Base-by-base conservation (phyloP, 495 filamentous ascomycete genomes). In the Hypoxylon crocopeplum region DNA sequence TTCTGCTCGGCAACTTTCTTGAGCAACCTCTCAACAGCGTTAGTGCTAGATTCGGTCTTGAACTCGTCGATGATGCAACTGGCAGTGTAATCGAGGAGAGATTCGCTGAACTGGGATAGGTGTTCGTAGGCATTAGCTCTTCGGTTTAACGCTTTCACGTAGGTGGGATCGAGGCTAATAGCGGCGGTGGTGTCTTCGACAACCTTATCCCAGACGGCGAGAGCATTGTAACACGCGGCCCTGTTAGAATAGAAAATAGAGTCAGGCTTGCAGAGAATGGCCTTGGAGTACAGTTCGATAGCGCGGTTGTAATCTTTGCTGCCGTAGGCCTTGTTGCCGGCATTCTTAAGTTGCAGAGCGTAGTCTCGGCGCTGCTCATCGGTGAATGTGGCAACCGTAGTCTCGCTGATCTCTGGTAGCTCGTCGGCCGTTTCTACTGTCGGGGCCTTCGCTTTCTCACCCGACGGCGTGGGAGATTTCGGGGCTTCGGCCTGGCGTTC, bases 51-150 rank as follows among this genome's bases (percentile, higher is more conserved):
- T 62, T 96, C 89, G 73, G 94, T 97, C 70, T 86, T 84, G 81
- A 99, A 99, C 40, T 85, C 86, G 75, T 98, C 95, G 72, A 99
- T 96, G 66, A 99, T 99, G 77, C 94, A 99, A 80, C 92, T 96
- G 33, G 95, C 95, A 13, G 94, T 99, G 74, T 92, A 98, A 74
- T 99, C 94, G 24, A 99, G 83, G 16, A 99, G 86, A 39, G 94
- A 95, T 66, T 96, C 92, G 79, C 92, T 95, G 80, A 87, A 96
- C 70, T 88, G 89, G 45, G 85, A 86, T 4, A 94, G 80, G 66
- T 97, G 89, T 75, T 99, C 94, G 71, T 98, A 98, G 32, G 94
- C 94, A 69, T 91, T 95, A 33, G 94, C 94, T 67, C 94, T 85
- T 58, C 94, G 87, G 80, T 98, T 98, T 50, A 99, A 79, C 1